phyloP scores from a whole-genome alignment of 306 rosid species.

The Vicia sativa region DNA sequence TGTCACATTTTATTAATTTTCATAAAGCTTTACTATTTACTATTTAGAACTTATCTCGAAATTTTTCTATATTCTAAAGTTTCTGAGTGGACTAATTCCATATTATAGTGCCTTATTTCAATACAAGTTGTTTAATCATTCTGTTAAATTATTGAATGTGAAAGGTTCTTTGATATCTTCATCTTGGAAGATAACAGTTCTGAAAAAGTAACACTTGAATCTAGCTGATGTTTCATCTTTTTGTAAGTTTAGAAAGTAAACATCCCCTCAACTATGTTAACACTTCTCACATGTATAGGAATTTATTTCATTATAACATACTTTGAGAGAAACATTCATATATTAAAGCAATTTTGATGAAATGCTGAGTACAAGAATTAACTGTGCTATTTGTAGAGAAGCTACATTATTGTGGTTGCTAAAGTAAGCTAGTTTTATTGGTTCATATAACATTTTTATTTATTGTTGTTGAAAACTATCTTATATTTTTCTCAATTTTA shows the following conservation, averaged over 20 bases:
- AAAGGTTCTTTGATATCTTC: neutral
- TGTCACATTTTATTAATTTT: neutral
- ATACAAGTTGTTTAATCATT: neutral
- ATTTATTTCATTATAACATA: no score
- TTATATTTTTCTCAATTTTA: constrained; percentile 10
- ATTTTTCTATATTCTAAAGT: neutral
- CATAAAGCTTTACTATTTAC: neutral
- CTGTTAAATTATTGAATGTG: neutral
- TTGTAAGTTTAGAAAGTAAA: neutral
- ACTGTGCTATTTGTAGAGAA: constrained; percentile 10
- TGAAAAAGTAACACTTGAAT: neutral
- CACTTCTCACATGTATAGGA: no score
- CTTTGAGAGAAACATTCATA: neutral
- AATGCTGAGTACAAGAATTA: constrained; percentile 8
- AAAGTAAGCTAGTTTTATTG: constrained; percentile 33
- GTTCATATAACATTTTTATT: neutral
- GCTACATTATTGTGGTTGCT: constrained; percentile 13
- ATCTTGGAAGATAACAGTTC: neutral
- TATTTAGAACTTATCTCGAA: neutral
- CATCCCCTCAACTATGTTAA: no score
- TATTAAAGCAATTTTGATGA: neutral
- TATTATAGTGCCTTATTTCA: neutral
- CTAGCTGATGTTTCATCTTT: neutral
- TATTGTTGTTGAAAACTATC: no score
- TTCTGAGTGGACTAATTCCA: neutral